phyloP scores from a whole-genome alignment of 495 filamentous ascomycete species.

The Neurospora tetraspora region DNA sequence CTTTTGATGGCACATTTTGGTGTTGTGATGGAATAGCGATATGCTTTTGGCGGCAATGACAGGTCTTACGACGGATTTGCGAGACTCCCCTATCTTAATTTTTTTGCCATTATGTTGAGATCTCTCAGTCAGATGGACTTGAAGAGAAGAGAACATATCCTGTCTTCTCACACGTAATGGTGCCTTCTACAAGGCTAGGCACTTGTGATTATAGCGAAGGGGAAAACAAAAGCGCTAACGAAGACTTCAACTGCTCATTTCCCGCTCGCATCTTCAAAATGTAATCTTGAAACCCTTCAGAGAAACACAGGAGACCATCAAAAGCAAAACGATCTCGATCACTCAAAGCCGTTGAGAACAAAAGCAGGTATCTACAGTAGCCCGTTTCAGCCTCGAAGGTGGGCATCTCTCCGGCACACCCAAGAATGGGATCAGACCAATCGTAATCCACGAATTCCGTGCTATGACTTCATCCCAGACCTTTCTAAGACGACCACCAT shows the following conservation, averaged over 20 bases:
- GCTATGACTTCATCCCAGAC: neutral
- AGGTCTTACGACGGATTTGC: neutral
- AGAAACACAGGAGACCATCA: too few species aligned
- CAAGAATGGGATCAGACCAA: neutral
- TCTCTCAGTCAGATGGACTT: neutral
- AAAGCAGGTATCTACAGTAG: neutral
- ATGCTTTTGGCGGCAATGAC: neutral
- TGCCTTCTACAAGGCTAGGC: neutral
- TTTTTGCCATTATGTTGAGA: neutral
- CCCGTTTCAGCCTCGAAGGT: neutral
- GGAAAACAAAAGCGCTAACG: neutral
- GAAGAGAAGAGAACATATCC: neutral
- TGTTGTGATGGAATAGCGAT: neutral
- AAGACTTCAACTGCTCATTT: neutral
- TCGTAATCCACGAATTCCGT: neutral
- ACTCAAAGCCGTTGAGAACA: neutral
- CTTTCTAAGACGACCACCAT: neutral
- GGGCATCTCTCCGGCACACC: neutral
- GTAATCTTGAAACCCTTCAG: too few species aligned
- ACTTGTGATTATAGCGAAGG: neutral
- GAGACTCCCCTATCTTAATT: neutral
- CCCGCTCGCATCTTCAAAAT: too few species aligned
- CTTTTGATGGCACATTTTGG: neutral
- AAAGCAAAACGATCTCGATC: neutral
- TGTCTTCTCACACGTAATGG: neutral